These are phyloP conservation scores for Globisporangium cederbergense DNA, from an alignment of 352 stramenopile species.

Conservation along the genomic window DNA sequence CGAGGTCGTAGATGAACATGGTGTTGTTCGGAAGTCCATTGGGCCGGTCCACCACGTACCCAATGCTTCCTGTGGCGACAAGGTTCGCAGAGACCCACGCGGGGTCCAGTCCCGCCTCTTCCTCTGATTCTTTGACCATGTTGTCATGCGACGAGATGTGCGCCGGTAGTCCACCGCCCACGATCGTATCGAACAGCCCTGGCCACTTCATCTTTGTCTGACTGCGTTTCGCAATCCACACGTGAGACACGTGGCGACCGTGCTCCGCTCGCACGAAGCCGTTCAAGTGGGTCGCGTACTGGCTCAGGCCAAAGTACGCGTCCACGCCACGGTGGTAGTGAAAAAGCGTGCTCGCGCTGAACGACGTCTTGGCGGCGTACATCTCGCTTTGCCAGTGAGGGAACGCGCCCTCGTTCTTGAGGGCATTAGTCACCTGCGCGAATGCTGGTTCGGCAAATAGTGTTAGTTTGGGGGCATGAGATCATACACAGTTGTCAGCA, in stretches of 20 bases:
- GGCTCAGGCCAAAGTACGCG: constrained; percentile 53
- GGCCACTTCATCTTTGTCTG: constrained; percentile 49
- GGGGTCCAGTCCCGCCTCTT: constrained; percentile 51
- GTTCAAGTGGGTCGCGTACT: constrained; percentile 73
- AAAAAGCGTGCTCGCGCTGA: constrained; percentile 48
- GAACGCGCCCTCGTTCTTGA: constrained; percentile 48
- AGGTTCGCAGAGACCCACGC: constrained; percentile 34
- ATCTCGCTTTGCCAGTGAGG: constrained; percentile 57
- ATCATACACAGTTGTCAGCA: not conserved
- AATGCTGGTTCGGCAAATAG: constrained; percentile 31
- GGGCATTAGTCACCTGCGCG: constrained; percentile 29
- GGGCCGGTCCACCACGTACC: constrained; percentile 51
- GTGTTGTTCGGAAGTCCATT: constrained; percentile 62
- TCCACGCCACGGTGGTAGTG: constrained; percentile 63
- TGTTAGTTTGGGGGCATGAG: not conserved
- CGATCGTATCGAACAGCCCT: constrained; percentile 53
- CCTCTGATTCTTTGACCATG: constrained; percentile 68
- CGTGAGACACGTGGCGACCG: constrained; percentile 26
- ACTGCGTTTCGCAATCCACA: constrained; percentile 66
- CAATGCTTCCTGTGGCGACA: constrained; percentile 43
- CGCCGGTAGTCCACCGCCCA: constrained; percentile 50
- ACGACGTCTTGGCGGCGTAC: constrained; percentile 50
- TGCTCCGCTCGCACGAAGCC: constrained; percentile 42
- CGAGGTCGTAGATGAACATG: constrained; percentile 70
- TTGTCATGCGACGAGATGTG: constrained; percentile 53